Base-by-base conservation (phyloP, 2,329 filamentous ascomycete species). In the Davidsoniella neocaledoniae region DNA sequence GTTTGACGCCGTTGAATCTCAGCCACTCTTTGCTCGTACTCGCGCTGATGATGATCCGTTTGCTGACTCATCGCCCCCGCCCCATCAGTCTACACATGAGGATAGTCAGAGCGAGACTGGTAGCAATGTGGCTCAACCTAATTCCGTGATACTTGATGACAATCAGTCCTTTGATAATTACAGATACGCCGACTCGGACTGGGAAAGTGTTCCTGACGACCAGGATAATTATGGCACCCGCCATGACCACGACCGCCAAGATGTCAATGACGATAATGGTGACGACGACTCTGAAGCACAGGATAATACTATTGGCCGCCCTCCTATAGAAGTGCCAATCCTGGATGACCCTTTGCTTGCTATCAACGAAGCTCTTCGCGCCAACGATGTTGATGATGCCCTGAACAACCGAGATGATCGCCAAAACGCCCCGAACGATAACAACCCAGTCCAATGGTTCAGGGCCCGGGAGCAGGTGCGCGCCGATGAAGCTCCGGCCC, bases 1-100 rank as follows among this genome's bases (percentile, higher is more conserved):
- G 14, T 53, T 53, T 5, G 37, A 47, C 5, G 43, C 47, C 16
- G 29, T 53, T 8, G 51, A 53, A 48, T 49, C 51, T 9, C 43
- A 53, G 23, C 47, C 51, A 10, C 23, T 50, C 14, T 53, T 53
- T 43, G 43, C 51, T 10, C 51, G 48, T 16, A 53, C 51, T 21
- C 43, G 51, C 19, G 48, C 43, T 7, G 51, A 50, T 19, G 50
- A 52, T 12, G 41, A 43, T 39, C 46, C 46, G 3, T 52, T 52
- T 40, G 12, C 38, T n/a, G 43, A 49, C 47, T 52, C 50, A n/a
- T 52, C 50, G 12, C 50, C 50, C 7, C 42, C 50, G 29, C 39
- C 38, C 14, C 46, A 38, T 40, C 37, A 52, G 19, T 48, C 23
- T n/a, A 38, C 37, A 7, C 46, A 52, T 19, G 37, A 33, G 21